Percentiles rank a stretch among this genome's conserved stretches.
Evolutionary conservation across 164 flowering plant genomes (phyloP).

Genomic region (Nymphaea thermarum): DNA sequence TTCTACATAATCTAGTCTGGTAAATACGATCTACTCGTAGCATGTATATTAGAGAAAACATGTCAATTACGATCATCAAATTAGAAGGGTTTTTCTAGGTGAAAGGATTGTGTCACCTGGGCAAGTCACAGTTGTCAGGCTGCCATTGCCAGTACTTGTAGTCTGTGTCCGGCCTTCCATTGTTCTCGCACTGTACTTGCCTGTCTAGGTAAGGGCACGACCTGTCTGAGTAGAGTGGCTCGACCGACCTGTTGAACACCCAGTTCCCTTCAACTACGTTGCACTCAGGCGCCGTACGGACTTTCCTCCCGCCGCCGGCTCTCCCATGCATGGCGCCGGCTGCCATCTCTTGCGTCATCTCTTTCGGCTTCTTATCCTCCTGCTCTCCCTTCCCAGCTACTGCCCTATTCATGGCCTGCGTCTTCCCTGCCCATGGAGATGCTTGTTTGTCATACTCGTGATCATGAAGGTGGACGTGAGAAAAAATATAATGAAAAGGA

Average conservation of each 20-base stretch:
- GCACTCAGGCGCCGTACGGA: slow-evolving; percentile 58
- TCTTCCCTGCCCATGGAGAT: not conserved
- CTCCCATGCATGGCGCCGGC: too few species aligned
- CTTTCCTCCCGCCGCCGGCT: slow-evolving; percentile 28
- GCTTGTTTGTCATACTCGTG: too few species aligned
- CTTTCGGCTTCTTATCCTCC: slow-evolving; percentile 7
- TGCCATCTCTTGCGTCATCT: not conserved
- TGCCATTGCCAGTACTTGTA: slow-evolving; percentile 91
- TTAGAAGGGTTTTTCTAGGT: not conserved
- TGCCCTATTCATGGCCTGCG: not conserved
- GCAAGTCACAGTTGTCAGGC: slow-evolving; percentile 74
- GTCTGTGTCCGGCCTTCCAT: slow-evolving; percentile 67
- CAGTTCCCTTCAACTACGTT: slow-evolving; percentile 56
- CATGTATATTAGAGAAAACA: too few species aligned
- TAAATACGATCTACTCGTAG: too few species aligned
- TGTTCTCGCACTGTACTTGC: slow-evolving; percentile 60
- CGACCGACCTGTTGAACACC: slow-evolving; percentile 53
- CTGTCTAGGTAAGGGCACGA: slow-evolving; percentile 62
- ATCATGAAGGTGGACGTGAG: too few species aligned
- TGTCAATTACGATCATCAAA: not conserved
- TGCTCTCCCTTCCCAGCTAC: slow-evolving; percentile 2
- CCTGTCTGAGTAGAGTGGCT: slow-evolving; percentile 64
- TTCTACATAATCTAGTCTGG: too few species aligned
- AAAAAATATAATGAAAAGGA: not conserved
- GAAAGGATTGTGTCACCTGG: slow-evolving; percentile 28